A percentile compares a stretch with the other conserved stretches of the same genome.
These are phyloP conservation scores for Zymoseptoria tritici DNA, from an alignment of 2,329 filamentous ascomycete genomes.

Conservation along the genomic window DNA sequence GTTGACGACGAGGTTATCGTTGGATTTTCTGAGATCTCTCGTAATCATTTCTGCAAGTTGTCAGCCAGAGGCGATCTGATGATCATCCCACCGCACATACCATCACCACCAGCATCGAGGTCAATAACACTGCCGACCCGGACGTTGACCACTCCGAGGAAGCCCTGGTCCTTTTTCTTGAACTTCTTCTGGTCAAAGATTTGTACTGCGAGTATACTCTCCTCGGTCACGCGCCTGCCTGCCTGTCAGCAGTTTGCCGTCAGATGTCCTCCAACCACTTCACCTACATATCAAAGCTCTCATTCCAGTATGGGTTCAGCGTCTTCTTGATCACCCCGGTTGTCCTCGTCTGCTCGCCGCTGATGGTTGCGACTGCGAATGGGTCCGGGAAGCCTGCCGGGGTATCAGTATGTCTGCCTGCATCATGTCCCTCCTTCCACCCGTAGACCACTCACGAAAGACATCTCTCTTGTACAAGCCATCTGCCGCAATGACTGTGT, in stretches of 20 bases:
- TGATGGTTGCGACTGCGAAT: constrained; percentile 93
- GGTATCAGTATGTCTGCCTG: constrained; percentile 12
- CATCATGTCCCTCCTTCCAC: constrained; percentile 2
- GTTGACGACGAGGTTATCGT: constrained; percentile 94
- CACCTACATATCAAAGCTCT: constrained; percentile 89
- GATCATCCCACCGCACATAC: constrained; percentile 44
- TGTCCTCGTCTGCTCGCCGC: constrained; percentile 97
- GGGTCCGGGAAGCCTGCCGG: constrained; percentile 84
- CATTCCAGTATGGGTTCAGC: constrained; percentile 99
- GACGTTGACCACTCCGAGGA: constrained; percentile 95
- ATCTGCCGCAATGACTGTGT: constrained; percentile 91
- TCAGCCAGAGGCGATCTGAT: constrained; percentile 11
- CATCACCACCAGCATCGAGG: constrained; percentile 79
- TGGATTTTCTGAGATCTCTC: constrained; percentile 92
- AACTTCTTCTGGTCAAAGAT: constrained; percentile 99
- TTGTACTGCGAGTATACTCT: constrained; percentile 93
- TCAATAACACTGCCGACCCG: constrained; percentile 92
- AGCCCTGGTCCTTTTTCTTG: constrained; percentile 99
- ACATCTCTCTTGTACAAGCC: constrained; percentile 99
- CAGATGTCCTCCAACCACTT: not conserved
- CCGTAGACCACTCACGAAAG: constrained; percentile 63
- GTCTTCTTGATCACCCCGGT: constrained; percentile 96
- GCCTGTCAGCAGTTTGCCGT: constrained; percentile 7
- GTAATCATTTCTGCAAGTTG: constrained; percentile 77
- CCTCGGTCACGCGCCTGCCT: constrained; percentile 76